These are phyloP conservation scores for Penicillium antarcticum DNA, from an alignment of 495 filamentous ascomycete genomes.

Conservation along the genomic window DNA sequence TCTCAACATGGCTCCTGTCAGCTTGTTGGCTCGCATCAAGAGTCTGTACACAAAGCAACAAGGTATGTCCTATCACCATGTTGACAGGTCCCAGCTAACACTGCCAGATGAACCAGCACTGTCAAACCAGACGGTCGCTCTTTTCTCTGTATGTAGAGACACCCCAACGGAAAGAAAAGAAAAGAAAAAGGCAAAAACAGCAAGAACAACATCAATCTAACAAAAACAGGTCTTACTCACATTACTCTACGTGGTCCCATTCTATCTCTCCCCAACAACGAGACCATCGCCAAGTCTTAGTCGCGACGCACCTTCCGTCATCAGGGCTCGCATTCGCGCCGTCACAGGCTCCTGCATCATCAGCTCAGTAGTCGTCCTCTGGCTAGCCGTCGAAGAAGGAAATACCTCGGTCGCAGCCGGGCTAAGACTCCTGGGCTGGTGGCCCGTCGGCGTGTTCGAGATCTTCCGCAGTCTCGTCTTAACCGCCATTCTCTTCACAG, in stretches of 20 bases:
- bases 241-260: constrained; percentile 80
- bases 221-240: constrained; percentile 65
- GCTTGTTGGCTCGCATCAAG: constrained; percentile 34
- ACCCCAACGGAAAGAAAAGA: neutral
- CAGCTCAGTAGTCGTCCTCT: constrained; percentile 57
- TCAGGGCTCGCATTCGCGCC: constrained; percentile 77
- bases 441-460: constrained; percentile 64
- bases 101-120: constrained; percentile 45
- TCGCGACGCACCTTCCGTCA: constrained; percentile 85
- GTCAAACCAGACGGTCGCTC: constrained; percentile 42
- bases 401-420: constrained; percentile 46
- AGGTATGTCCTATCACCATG: constrained; percentile 21
- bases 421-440: constrained; percentile 68
- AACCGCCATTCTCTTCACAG: constrained; percentile 76
- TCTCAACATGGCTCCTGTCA: constrained; percentile 34
- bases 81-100: constrained; percentile 11
- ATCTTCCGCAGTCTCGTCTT: constrained; percentile 56
- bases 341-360: constrained; percentile 68
- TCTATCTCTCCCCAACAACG: constrained; percentile 78
- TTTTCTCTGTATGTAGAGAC: constrained; percentile 52
- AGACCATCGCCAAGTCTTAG: constrained; percentile 78
- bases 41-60: constrained; percentile 34
- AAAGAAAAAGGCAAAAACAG: neutral
- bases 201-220: constrained; percentile 1
- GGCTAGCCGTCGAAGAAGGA: constrained; percentile 51